Evolutionary conservation across 129 eudicot genomes (phyloP).

Genomic region (Oenanthe sinensis): DNA sequence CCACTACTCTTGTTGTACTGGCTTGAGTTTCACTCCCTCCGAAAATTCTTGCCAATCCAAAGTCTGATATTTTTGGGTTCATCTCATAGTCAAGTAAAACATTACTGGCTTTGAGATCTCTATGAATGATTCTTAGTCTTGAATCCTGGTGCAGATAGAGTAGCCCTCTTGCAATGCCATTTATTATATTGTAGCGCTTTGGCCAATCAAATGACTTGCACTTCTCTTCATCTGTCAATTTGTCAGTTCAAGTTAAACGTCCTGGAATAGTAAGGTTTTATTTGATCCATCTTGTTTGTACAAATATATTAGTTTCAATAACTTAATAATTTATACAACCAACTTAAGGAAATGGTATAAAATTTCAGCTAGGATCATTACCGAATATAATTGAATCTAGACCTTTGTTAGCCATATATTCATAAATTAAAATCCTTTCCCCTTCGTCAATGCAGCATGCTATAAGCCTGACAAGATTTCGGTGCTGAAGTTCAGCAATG

Average conservation of each 20-base stretch:
- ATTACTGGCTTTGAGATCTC: too few relatives aligned
- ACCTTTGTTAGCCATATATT: constrained; percentile 4
- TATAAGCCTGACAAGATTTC: neutral
- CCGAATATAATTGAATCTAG: constrained; percentile 3
- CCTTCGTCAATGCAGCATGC: constrained; percentile 2
- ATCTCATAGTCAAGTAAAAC: too few relatives aligned
- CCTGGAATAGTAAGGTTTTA: neutral
- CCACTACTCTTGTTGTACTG: too few relatives aligned
- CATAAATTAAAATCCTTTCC: constrained; percentile 3
- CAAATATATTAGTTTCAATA: neutral
- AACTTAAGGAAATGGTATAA: neutral
- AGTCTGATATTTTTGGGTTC: too few relatives aligned
- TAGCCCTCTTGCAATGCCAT: constrained; percentile 5
- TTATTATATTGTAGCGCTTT: neutral
- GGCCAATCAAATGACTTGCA: constrained; percentile 2
- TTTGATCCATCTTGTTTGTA: neutral
- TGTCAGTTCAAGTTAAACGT: neutral
- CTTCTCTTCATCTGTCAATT: neutral
- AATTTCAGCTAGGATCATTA: neutral
- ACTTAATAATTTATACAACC: neutral
- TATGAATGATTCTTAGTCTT: neutral
- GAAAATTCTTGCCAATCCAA: too few relatives aligned
- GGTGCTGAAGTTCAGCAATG: constrained; percentile 4
- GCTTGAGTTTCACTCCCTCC: too few relatives aligned
- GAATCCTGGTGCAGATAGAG: constrained; percentile 8